These are phyloP conservation scores for Penicillium fimorum DNA, from an alignment of 495 filamentous ascomycete genomes.

Conservation along the genomic window DNA sequence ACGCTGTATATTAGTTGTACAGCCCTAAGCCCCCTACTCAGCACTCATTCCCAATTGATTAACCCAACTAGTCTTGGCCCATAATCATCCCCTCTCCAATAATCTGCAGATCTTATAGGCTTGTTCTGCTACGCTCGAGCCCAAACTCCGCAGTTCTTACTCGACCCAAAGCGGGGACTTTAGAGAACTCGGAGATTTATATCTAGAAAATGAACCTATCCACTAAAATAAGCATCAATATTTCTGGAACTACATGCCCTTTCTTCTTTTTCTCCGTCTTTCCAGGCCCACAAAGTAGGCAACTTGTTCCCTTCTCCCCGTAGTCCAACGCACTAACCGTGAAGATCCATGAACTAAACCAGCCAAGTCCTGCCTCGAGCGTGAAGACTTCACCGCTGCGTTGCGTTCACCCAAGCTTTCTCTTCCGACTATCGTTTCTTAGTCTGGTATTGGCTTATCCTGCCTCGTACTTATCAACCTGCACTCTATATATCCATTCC, in stretches of 20 bases:
- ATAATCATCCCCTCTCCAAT: not conserved
- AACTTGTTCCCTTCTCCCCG: not conserved
- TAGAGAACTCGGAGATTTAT: too few species aligned
- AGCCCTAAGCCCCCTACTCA: not conserved
- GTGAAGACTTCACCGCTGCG: conserved; percentile 5
- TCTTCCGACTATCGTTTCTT: not conserved
- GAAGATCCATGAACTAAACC: not conserved
- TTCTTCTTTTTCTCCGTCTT: not conserved
- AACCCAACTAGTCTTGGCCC: conserved; percentile 22
- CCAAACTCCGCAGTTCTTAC: too few species aligned
- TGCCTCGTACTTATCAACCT: not conserved
- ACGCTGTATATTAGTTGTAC: not conserved
- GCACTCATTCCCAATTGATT: conserved; percentile 13
- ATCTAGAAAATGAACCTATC: too few species aligned
- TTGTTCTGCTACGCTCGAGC: too few species aligned
- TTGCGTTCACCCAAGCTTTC: not conserved
- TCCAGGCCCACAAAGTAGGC: not conserved
- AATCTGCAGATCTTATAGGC: not conserved
- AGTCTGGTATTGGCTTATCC: not conserved
- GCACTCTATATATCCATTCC: not conserved
- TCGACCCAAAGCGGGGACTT: not conserved
- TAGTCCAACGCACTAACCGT: not conserved
- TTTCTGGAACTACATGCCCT: not conserved
- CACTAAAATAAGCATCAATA: too few species aligned
- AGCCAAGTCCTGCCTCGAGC: not conserved